Conservation (phyloP, 371 early-diverging fungal species). For the Lichtheimia ramosa region DNA sequence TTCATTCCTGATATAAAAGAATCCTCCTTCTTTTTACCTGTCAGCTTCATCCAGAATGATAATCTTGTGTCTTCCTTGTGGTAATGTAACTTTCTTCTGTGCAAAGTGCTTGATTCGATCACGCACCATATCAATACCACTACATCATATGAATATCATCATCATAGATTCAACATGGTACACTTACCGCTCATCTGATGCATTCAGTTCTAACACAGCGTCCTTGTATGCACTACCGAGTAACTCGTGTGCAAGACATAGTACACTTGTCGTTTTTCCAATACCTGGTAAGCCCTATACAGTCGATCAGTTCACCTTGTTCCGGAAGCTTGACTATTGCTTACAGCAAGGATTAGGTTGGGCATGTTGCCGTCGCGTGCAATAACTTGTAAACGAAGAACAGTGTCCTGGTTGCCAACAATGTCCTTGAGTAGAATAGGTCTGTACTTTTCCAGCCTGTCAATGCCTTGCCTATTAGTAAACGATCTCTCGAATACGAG, state of each 20-base stretch:
- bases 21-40: slow-evolving; percentile 32
- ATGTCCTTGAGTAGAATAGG: slow-evolving; percentile 88
- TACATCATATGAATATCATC: slow-evolving; percentile 15
- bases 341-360: slow-evolving; percentile 92
- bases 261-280: slow-evolving; percentile 98
- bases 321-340: background rate
- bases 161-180: background rate
- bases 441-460: slow-evolving; percentile 97
- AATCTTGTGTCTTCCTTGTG: slow-evolving; percentile 91
- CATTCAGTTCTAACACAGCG: slow-evolving; percentile 95
- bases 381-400: slow-evolving; percentile 85
- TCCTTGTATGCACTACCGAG: slow-evolving; percentile 87
- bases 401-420: slow-evolving; percentile 94
- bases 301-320: background rate
- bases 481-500: background rate
- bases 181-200: slow-evolving; percentile 94
- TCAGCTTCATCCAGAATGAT: slow-evolving; percentile 99
- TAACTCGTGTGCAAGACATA: slow-evolving; percentile 88
- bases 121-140: slow-evolving; percentile 98
- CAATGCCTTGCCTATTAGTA: background rate
- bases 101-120: slow-evolving; percentile 98
- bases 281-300: slow-evolving; percentile 95
- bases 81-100: slow-evolving; percentile 93
- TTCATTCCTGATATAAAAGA: no score
- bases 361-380: slow-evolving; percentile 94